A percentile compares a stretch with the other conserved stretches of the same genome.
Conservation (phyloP, 192 early-diverging fungal genomes). For the Backusella psychrophila region DNA sequence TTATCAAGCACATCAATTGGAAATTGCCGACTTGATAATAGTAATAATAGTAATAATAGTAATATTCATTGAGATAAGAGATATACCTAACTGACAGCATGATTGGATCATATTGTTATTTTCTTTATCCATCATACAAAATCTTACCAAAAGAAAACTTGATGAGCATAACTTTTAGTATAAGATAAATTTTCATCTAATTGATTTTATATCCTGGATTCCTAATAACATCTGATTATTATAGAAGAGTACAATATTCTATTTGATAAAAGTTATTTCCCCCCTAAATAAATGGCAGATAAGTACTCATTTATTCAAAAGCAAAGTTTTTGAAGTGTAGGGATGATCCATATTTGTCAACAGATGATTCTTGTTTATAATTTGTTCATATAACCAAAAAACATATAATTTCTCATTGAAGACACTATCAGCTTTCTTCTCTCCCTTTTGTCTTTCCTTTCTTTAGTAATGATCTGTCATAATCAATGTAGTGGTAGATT, state of each 20-base stretch:
- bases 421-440: not conserved
- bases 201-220: not conserved
- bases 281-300: not conserved
- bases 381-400: not conserved
- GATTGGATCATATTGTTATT: not conserved
- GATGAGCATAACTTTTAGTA: not conserved
- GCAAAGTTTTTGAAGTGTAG: not conserved
- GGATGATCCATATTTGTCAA: slow-evolving; percentile 1
- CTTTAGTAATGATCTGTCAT: not conserved
- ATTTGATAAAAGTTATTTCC: not conserved
- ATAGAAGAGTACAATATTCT: not conserved
- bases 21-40: not conserved
- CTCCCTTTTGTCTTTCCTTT: not conserved
- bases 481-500: not conserved
- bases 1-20: not conserved
- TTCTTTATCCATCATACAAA: not conserved
- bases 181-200: not conserved
- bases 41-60: not conserved
- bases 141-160: not conserved
- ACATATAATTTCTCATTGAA: not conserved
- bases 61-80: not conserved
- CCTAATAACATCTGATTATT: not conserved
- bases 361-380: not conserved
- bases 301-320: not conserved
- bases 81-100: not conserved